A percentile compares a stretch with the other conserved stretches of the same genome.
Conservation (phyloP, 2,329 filamentous ascomycete species). For the Aureobasidium pullulans region DNA sequence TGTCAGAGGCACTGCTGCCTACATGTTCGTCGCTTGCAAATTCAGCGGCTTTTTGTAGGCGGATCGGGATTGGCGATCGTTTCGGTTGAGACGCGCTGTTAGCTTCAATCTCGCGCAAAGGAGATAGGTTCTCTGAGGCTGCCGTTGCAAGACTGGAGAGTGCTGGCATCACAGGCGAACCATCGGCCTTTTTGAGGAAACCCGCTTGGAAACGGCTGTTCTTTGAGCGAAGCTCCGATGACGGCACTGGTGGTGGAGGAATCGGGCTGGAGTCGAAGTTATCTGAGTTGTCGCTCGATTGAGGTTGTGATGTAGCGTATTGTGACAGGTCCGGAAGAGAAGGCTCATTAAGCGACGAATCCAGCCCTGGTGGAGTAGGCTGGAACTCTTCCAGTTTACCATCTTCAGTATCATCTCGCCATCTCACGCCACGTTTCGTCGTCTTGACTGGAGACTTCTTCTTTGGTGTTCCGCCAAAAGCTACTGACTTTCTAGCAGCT, state of each 20-base stretch:
- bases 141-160: slow-evolving; percentile 54
- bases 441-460: slow-evolving; percentile 57
- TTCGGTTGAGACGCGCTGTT: slow-evolving; percentile 35
- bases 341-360: slow-evolving; percentile 46
- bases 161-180: slow-evolving; percentile 47
- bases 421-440: slow-evolving; percentile 71
- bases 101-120: slow-evolving; percentile 38
- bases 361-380: slow-evolving; percentile 71
- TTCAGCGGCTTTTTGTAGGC: slow-evolving; percentile 27
- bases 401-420: slow-evolving; percentile 85
- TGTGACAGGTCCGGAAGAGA: slow-evolving; percentile 27
- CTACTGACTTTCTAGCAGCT: slow-evolving; percentile 61
- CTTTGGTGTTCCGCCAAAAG: slow-evolving; percentile 69
- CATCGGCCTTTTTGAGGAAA: slow-evolving; percentile 63
- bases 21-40: slow-evolving; percentile 20
- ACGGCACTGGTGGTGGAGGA: slow-evolving; percentile 50
- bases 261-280: slow-evolving; percentile 48
- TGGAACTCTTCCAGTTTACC: slow-evolving; percentile 85
- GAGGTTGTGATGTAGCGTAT: slow-evolving; percentile 25
- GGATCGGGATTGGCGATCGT: slow-evolving; percentile 26
- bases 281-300: slow-evolving; percentile 8
- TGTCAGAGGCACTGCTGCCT: slow-evolving; percentile 19
- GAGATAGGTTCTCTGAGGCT: slow-evolving; percentile 46
- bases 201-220: slow-evolving; percentile 70
- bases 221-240: slow-evolving; percentile 49